Conservation (phyloP, 23 red algal genomes). For the Pyropia haitanensis region DNA sequence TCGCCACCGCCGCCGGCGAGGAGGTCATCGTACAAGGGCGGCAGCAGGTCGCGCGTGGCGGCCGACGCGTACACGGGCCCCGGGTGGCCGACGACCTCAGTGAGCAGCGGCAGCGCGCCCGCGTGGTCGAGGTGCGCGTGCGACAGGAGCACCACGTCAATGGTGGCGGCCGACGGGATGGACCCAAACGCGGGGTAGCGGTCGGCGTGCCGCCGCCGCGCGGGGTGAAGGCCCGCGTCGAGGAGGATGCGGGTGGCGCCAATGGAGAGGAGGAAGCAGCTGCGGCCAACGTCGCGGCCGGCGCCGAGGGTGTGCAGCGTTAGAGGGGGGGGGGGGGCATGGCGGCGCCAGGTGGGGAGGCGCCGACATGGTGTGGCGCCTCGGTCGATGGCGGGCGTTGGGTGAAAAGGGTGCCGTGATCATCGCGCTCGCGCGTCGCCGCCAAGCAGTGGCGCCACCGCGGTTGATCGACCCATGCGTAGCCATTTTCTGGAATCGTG, state of each 20-base stretch:
- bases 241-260: conserved; percentile 21
- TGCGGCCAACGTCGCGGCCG: conserved; percentile 72
- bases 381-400: no score
- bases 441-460: no score
- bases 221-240: conserved; percentile 70
- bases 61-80: conserved; percentile 66
- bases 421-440: no score
- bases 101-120: conserved; percentile 56
- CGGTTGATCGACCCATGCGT: no score
- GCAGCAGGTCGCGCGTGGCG: conserved; percentile 44
- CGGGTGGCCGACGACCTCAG: conserved; percentile 13
- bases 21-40: conserved; percentile 47
- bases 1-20: conserved; percentile 5
- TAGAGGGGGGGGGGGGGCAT: conserved; percentile 1
- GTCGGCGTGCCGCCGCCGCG: conserved; percentile 9
- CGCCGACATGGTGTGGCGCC: no score
- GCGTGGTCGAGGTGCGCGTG: conserved; percentile 81
- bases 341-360: background rate
- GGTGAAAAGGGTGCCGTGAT: no score
- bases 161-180: conserved; percentile 6
- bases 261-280: conserved; percentile 54
- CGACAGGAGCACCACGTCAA: conserved; percentile 53
- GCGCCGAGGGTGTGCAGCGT: conserved; percentile 45
- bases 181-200: conserved; percentile 46
- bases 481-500: no score